These are phyloP conservation scores for Pichia sp. DNA, from an alignment of 1,139 yeast genomes.

Conservation along the genomic window DNA sequence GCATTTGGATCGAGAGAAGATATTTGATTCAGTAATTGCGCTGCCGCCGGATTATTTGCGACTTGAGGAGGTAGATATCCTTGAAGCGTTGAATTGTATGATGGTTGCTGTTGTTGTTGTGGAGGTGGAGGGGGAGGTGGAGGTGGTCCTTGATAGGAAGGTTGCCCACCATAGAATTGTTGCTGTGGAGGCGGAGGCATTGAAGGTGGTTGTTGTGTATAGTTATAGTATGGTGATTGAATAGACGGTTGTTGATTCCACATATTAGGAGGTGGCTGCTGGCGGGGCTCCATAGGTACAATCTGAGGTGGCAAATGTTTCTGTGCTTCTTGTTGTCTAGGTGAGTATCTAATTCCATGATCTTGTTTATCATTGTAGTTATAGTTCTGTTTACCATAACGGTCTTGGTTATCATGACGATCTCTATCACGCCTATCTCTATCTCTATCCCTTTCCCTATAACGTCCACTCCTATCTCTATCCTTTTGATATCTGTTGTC, in stretches of 20 bases:
- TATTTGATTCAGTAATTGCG: conserved; percentile 28
- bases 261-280: too few species aligned
- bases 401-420: conserved; percentile 10
- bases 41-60: conserved; percentile 22
- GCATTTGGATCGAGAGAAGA: conserved; percentile 18
- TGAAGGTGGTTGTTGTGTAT: not conserved
- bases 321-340: conserved; percentile 19
- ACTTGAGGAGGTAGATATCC: not conserved
- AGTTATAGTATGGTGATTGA: not conserved
- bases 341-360: conserved; percentile 11
- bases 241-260: too few species aligned
- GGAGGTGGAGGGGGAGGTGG: not conserved
- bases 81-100: conserved; percentile 3
- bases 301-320: conserved; percentile 16
- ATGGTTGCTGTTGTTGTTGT: conserved; percentile 4
- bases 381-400: not conserved
- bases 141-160: not conserved
- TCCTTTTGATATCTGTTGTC: conserved; percentile 1
- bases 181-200: not conserved
- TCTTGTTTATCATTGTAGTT: conserved; percentile 2
- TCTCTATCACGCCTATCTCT: conserved; percentile 4
- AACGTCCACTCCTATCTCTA: conserved; percentile 2
- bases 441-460: conserved; percentile 1
- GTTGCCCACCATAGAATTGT: not conserved
- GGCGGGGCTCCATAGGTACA: not conserved